Base-by-base conservation (phyloP, 2,329 filamentous ascomycete genomes). In the Colletotrichum sp. region DNA sequence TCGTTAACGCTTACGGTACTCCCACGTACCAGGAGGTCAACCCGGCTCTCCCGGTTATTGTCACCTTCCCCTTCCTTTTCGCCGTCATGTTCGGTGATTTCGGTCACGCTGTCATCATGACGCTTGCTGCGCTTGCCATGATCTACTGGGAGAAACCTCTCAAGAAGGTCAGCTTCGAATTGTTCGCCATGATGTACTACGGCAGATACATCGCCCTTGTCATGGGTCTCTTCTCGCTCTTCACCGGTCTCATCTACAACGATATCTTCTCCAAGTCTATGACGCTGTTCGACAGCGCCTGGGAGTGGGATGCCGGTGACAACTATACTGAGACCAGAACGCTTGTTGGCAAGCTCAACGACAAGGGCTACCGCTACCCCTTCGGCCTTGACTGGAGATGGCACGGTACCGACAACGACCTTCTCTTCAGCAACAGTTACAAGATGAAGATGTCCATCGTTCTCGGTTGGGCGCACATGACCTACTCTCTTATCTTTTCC, bases 401-500 rank as follows among this genome's bases (percentile, higher is more conserved):
- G 97, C 98, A 99, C 84, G 96, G 94, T 76, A 94, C 96, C 15
- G 96, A 99, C 82, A 99, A 99, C 82, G 94, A 98, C 77, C 90
- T 99, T 25, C 91, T 99, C 66, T 99, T 99, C 88, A 94, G 92
- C 84, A 99, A 99, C 93, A 98, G 95, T 86, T 98, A 97, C 91
- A 99, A 99, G 93, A 99, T 99, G 97, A 99, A 99, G 90, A 95
- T 99, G 87, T 98, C 95, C 88, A 98, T 99, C 83, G 92, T 99
- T 79, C 91, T 99, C 79, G 97, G 98, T 85, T 99, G 98, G 97
- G 92, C 92, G 75, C 96, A 98, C 88, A 99, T 99, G 97, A 99
- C 97, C 5, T 99, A 98, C 88, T 99, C 97, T 22, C 92, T 99
- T 62, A 96, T 95, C 88, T 93, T 98, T 83, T 94, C 97, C 29